phyloP scores from a whole-genome alignment of 1,284 basidiomycete species.

The Cryptococcus sp. region DNA sequence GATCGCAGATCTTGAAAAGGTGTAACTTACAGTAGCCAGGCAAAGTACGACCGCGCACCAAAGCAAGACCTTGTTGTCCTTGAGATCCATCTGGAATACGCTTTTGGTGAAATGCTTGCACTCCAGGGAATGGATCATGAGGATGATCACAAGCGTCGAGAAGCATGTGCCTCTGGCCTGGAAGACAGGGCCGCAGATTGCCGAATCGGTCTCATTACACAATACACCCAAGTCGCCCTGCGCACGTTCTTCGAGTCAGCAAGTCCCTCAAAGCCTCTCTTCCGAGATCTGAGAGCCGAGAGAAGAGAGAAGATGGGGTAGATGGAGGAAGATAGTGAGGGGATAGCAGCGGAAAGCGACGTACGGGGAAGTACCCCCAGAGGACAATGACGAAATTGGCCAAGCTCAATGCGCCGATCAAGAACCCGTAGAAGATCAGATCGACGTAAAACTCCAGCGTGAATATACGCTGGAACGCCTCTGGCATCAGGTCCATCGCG shows the following conservation, averaged over 20 bases:
- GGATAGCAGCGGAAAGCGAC: background rate
- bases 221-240: slow-evolving; percentile 58
- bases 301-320: background rate
- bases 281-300: background rate
- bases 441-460: slow-evolving; percentile 61
- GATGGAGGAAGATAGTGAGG: background rate
- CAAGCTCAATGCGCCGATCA: slow-evolving; percentile 64
- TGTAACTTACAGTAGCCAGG: slow-evolving; percentile 39
- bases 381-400: slow-evolving; percentile 62
- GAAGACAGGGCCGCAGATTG: slow-evolving; percentile 55
- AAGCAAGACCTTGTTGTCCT: slow-evolving; percentile 61
- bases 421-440: slow-evolving; percentile 64
- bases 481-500: slow-evolving; percentile 63
- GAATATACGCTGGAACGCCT: slow-evolving; percentile 60
- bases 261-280: background rate
- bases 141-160: slow-evolving; percentile 60
- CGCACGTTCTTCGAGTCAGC: background rate
- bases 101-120: slow-evolving; percentile 53
- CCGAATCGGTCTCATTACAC: slow-evolving; percentile 57
- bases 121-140: slow-evolving; percentile 52
- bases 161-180: slow-evolving; percentile 62
- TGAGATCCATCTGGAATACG: slow-evolving; percentile 59
- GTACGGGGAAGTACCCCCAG: slow-evolving; percentile 56
- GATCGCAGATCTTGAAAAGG: too few relatives aligned
- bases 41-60: slow-evolving; percentile 54